Base-by-base conservation (phyloP, 192 early-diverging fungal genomes). In the Nowakowskiella sp. region DNA sequence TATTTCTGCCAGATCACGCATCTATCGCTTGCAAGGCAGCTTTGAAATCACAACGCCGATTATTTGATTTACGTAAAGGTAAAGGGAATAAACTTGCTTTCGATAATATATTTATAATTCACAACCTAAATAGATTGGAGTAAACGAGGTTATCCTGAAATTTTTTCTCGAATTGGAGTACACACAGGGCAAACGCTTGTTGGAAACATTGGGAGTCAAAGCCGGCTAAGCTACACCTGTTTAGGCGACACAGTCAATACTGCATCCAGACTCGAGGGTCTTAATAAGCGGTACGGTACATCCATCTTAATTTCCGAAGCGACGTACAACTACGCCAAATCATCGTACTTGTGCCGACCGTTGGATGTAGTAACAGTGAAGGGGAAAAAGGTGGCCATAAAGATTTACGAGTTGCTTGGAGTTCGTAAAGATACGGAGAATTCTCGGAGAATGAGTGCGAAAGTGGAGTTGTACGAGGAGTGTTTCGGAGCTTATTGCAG, bases 291-390 rank as follows among this genome's bases (percentile, higher is more conserved):
- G 6, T 62, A 62, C 31, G 39, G 57, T 49, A 62, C 60, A 3
- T 57, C 53, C 53, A 62, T 62, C 47, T 57, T 62, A 16, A 55
- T 62, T 25, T 62, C 60, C 8, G 52, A 62, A 29, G 59, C 59
- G 30, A 53, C 56, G 19, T 45, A 53, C 13, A 53, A 61, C 31
- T 47, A 61, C 47, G 51, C 56, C 8, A 44, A 55, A 44, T 51
- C 53, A 27, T 55, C 53, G 9, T 61, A 49, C 43, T 51, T 61
- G 21, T 47, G 53, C 21, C 59, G 59, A 43, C 59, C 59, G 8
- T 34, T 61, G 6, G 59, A 61, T 31, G 53, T 55, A 25, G 59
- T 61, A 19, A 53, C 59, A n/a, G 59, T 61, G 10, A 61, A 61
- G 44, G 59, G 59, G 29, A 61, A 61, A 42, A 61, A 51, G 25